Evolutionary conservation across 345 rosid genomes (phyloP).

Genomic region (Moringa oleifera): DNA sequence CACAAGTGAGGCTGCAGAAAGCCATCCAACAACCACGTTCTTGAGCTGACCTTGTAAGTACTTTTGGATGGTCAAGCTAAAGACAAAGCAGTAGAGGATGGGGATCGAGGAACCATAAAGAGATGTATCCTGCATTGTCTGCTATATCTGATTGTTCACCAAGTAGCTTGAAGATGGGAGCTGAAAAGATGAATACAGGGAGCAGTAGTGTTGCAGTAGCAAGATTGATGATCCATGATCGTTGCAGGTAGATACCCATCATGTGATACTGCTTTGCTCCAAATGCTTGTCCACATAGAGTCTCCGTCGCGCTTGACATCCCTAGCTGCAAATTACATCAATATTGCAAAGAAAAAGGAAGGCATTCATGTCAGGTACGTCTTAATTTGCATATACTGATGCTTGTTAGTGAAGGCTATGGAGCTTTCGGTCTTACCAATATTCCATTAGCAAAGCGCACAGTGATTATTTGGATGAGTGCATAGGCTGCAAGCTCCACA

Average conservation of each 20-base stretch:
- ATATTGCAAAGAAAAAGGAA: no score
- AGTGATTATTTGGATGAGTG: conserved; percentile 39
- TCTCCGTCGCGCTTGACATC: conserved; percentile 36
- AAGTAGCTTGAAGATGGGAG: conserved; percentile 15
- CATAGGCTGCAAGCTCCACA: conserved; percentile 40
- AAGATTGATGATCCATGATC: conserved; percentile 27
- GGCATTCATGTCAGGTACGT: no score
- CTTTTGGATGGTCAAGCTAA: conserved; percentile 6
- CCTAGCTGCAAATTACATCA: conserved; percentile 17
- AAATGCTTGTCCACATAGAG: conserved; percentile 34
- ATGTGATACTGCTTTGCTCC: conserved; percentile 27
- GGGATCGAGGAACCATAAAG: conserved; percentile 27
- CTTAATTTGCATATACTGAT: no score
- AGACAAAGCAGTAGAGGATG: conserved; percentile 1
- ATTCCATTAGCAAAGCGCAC: conserved; percentile 35
- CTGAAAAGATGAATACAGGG: conserved; percentile 15
- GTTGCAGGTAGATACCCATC: conserved; percentile 29
- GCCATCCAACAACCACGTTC: conserved; percentile 20
- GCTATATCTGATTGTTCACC: conserved; percentile 22
- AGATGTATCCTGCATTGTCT: conserved; percentile 10
- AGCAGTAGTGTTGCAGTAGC: conserved; percentile 15
- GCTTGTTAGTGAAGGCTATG: no score
- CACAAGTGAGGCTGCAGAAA: conserved; percentile 10
- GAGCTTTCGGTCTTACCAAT: neutral
- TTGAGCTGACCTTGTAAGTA: conserved; percentile 25